Base-by-base conservation (phyloP, 2,329 filamentous ascomycete genomes). In the Penicillium decumbens region DNA sequence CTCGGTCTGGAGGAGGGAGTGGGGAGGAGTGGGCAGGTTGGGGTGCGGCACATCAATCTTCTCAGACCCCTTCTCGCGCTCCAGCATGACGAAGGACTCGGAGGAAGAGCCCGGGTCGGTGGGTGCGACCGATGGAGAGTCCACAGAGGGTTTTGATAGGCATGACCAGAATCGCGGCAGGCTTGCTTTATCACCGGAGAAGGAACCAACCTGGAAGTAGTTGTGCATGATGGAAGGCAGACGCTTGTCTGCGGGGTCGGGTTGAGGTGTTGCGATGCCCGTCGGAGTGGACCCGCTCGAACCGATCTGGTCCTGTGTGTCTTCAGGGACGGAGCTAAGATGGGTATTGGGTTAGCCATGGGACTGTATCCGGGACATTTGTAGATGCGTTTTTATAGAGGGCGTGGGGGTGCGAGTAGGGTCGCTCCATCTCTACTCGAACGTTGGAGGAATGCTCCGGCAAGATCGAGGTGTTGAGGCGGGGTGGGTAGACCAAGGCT, bases 151-250 rank as follows among this genome's bases (percentile, higher is more conserved):
- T 51, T 58, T 61, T 41, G 58, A 59, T 63, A 64, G 62, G 62
- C 65, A 70, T 56, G 69, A 65, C 62, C 68, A 67, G 60, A 68
- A 61, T 59, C 66, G 69, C 53, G 67, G 65, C 58, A 69, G 59
- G 67, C 56, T 77, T 73, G 73, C 69, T 80, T 81, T 80, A 84
- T 84, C 82, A 79, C 82, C 83, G 80, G 82, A 83, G 78, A 81
- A 83, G 80, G 82, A 81, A 96, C 93, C 85, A 95, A 98, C 93
- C 92, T 98, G 93, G 81, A 97, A 95, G 80, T 93, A 96, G 79
- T 87, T 95, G 72, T 84, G 82, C 81, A 93, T 87, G 77, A 97
- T 95, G 70, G 90, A 89, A 61, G 93, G 93, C 69, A 95, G 80
- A 75, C 93, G 87, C 77, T 95, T 96, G 77, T 98, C 93, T 67